These are phyloP conservation scores for Curvularia spicifera DNA, from an alignment of 2,329 filamentous ascomycete species.

Conservation along the genomic window DNA sequence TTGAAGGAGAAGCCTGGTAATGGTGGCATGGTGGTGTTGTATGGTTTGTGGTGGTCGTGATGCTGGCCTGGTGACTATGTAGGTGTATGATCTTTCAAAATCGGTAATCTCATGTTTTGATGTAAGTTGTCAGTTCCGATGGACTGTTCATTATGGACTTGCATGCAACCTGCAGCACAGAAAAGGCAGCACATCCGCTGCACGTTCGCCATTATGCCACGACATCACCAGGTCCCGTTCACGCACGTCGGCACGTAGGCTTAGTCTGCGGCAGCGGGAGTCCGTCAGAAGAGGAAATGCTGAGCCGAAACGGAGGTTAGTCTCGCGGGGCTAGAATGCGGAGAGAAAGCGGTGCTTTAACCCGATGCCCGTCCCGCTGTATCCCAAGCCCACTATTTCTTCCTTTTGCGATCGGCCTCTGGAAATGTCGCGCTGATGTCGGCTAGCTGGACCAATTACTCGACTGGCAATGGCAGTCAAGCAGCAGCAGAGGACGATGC, in stretches of 20 bases:
- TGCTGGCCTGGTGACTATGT: not conserved
- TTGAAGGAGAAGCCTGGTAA: constrained; percentile 41
- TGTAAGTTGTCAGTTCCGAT: not conserved
- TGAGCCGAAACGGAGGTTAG: constrained; percentile 31
- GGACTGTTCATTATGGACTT: not conserved
- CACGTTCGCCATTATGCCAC: not conserved
- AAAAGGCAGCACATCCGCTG: not conserved
- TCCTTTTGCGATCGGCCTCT: constrained; percentile 22
- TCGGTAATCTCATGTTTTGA: not conserved
- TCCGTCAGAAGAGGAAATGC: not conserved
- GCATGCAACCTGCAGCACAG: not conserved
- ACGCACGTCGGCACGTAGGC: not conserved
- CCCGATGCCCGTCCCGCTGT: constrained; percentile 34
- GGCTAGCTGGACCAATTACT: constrained; percentile 44
- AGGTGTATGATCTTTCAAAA: not conserved
- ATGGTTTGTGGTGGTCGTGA: not conserved
- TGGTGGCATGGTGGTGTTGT: constrained; percentile 32
- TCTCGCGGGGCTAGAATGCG: constrained; percentile 31
- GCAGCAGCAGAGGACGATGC: constrained; percentile 31
- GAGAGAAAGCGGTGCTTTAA: constrained; percentile 32
- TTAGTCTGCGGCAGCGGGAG: not conserved
- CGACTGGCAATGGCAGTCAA: constrained; percentile 33
- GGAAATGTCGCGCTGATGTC: constrained; percentile 40
- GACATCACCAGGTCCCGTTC: not conserved
- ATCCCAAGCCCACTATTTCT: constrained; percentile 26